Percentiles rank a stretch among this genome's conserved stretches.
phyloP scores from a whole-genome alignment of 75 land plant species.

The Cunninghamia lanceolata region DNA sequence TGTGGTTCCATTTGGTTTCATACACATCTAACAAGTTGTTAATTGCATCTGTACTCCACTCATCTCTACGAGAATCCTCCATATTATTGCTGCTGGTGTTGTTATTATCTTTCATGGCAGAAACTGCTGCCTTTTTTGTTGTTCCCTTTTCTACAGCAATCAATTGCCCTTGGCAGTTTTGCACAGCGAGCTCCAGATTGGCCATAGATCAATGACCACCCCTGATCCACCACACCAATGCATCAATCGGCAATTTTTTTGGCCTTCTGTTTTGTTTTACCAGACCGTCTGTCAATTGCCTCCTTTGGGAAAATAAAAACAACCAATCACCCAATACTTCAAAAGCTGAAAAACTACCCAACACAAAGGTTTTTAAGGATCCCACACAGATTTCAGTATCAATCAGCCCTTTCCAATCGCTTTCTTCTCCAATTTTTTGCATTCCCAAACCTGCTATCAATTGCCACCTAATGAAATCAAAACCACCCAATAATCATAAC shows the following conservation, averaged over 20 bases:
- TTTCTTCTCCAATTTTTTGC: not conserved
- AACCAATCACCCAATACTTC: not conserved
- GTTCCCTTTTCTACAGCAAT: not conserved
- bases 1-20: constrained; percentile 26
- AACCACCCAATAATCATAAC: not conserved
- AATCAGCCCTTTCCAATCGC: not conserved
- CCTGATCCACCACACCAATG: constrained; percentile 1
- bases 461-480: not conserved
- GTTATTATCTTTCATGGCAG: not conserved
- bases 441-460: not conserved
- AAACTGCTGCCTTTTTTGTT: not conserved
- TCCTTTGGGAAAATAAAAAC: not conserved
- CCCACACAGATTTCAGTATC: not conserved
- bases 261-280: not conserved
- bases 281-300: not conserved
- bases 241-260: not conserved
- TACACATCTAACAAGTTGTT: constrained; percentile 21
- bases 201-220: constrained; percentile 8
- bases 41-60: constrained; percentile 17
- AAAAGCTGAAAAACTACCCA: not conserved
- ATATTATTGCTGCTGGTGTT: not conserved
- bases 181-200: constrained; percentile 12
- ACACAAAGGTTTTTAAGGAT: not conserved
- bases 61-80: constrained; percentile 15
- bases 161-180: constrained; percentile 12